Evolutionary conservation across 1,284 basidiomycete species (phyloP).

Genomic region (Ustilago lituana): DNA sequence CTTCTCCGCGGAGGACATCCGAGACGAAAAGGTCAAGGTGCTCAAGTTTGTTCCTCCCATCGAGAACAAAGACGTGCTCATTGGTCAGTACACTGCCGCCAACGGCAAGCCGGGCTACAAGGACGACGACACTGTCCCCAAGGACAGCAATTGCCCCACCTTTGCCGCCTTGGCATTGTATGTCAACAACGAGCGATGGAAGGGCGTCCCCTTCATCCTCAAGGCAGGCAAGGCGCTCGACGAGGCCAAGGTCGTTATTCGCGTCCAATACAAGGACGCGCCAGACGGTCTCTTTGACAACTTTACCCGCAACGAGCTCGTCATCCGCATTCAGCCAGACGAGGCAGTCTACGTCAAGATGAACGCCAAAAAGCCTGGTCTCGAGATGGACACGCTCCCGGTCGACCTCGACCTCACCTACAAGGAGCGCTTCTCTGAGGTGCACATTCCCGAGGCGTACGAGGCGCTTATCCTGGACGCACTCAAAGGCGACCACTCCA

Average conservation of each 20-base stretch:
- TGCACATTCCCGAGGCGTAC: constrained; percentile 66
- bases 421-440: constrained; percentile 62
- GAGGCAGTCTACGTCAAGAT: constrained; percentile 65
- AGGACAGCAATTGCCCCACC: constrained; percentile 68
- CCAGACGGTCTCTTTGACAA: constrained; percentile 48
- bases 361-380: constrained; percentile 64
- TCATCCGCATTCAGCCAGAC: constrained; percentile 65
- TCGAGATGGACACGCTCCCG: constrained; percentile 52
- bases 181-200: constrained; percentile 65
- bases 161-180: constrained; percentile 66
- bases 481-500: constrained; percentile 66
- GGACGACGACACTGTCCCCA: constrained; percentile 68
- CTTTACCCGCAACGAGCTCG: constrained; percentile 63
- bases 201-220: constrained; percentile 66
- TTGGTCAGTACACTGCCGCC: constrained; percentile 67
- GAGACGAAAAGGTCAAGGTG: constrained; percentile 67
- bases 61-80: constrained; percentile 62
- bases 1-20: constrained; percentile 67
- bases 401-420: constrained; percentile 62
- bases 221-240: constrained; percentile 67
- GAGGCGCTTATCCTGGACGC: constrained; percentile 67
- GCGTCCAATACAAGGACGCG: constrained; percentile 64
- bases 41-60: constrained; percentile 65
- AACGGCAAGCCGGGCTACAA: constrained; percentile 68
- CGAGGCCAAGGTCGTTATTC: constrained; percentile 66